These are phyloP conservation scores for Coemansia sp. DNA, from an alignment of 192 early-diverging fungal species.

Conservation along the genomic window DNA sequence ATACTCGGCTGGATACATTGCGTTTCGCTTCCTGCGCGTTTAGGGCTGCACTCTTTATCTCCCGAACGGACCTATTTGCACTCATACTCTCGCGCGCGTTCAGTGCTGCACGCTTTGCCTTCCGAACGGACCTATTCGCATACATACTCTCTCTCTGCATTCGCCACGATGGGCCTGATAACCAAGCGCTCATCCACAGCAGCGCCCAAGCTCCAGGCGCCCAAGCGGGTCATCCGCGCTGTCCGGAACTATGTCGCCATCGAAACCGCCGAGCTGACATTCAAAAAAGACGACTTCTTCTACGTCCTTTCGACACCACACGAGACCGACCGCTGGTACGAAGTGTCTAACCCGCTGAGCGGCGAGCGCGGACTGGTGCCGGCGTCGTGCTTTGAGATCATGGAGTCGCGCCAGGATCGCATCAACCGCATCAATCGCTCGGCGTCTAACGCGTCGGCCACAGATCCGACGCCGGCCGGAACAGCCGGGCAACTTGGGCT, in stretches of 20 bases:
- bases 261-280: slow-evolving; percentile 63
- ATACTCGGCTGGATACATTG: slow-evolving; percentile 4
- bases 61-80: too few species aligned
- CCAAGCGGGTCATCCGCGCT: slow-evolving; percentile 74
- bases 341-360: slow-evolving; percentile 71
- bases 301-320: slow-evolving; percentile 64
- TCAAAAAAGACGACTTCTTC: slow-evolving; percentile 75
- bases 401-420: slow-evolving; percentile 54
- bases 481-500: slow-evolving; percentile 23
- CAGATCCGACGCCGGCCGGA: slow-evolving; percentile 1
- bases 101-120: neutral
- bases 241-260: slow-evolving; percentile 64
- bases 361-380: slow-evolving; percentile 71
- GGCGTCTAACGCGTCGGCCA: slow-evolving; percentile 31
- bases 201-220: slow-evolving; percentile 46
- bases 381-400: slow-evolving; percentile 67
- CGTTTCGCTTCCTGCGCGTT: neutral
- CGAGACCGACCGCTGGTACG: slow-evolving; percentile 74
- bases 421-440: slow-evolving; percentile 50
- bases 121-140: neutral
- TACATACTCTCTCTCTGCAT: neutral
- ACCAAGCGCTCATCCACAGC: slow-evolving; percentile 40
- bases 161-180: slow-evolving; percentile 20
- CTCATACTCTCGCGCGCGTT: too few species aligned
- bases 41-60: too few species aligned